Evolutionary conservation across 2,329 filamentous ascomycete genomes (phyloP).

Genomic region (Trichoderma afroharzianum): DNA sequence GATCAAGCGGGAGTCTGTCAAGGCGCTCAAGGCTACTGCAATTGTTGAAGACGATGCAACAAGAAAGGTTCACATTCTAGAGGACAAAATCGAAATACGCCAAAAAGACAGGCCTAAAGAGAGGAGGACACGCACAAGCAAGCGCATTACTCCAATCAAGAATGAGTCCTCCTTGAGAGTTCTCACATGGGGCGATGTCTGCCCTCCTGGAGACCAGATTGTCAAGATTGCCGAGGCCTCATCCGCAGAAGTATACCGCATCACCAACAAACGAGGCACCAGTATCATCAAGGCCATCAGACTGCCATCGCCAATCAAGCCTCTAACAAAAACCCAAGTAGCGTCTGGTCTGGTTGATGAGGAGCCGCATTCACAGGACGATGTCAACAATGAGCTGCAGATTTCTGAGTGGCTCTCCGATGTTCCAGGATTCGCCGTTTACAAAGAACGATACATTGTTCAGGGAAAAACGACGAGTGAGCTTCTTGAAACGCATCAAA

Average conservation of each 20-base stretch:
- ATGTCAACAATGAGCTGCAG: slow-evolving; percentile 55
- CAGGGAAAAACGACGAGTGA: slow-evolving; percentile 51
- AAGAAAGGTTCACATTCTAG: neutral
- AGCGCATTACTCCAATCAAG: neutral
- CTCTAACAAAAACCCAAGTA: slow-evolving; percentile 55
- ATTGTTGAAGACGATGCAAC: neutral
- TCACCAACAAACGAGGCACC: slow-evolving; percentile 55
- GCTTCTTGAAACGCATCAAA: slow-evolving; percentile 57
- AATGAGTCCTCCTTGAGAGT: slow-evolving; percentile 35
- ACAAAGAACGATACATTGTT: slow-evolving; percentile 62
- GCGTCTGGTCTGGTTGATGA: slow-evolving; percentile 55
- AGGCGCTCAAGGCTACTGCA: neutral
- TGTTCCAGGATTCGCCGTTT: slow-evolving; percentile 62
- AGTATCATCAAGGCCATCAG: slow-evolving; percentile 65
- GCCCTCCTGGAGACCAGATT: slow-evolving; percentile 49
- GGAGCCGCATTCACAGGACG: slow-evolving; percentile 52
- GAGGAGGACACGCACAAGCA: neutral
- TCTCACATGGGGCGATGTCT: slow-evolving; percentile 56
- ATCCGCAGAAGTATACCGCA: slow-evolving; percentile 62
- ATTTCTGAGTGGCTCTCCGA: slow-evolving; percentile 63
- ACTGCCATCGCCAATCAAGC: slow-evolving; percentile 54
- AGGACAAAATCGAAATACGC: neutral
- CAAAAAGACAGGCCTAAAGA: neutral
- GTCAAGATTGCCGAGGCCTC: slow-evolving; percentile 65
- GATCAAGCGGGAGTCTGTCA: neutral